Evolutionary conservation across 78 protist species (phyloP).

Genomic region (Planoprotostelium fungivorum): DNA sequence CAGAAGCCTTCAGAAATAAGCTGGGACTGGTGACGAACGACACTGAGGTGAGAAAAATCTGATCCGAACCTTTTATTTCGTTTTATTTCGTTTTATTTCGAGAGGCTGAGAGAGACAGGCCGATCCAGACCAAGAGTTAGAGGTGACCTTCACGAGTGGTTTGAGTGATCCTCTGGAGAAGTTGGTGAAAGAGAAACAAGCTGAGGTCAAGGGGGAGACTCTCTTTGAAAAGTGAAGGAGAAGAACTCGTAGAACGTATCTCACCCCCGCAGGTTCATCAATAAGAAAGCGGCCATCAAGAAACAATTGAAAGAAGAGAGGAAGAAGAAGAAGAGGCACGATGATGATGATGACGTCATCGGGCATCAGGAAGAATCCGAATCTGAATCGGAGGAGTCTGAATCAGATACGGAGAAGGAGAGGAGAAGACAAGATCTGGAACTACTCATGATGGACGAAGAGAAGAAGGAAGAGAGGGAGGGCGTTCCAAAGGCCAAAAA

Average conservation of each 20-base stretch:
- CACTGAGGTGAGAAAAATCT: not conserved
- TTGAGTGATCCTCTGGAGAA: not conserved
- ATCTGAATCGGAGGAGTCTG: constrained; percentile 6
- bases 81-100: too few species aligned
- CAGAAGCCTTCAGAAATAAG: not conserved
- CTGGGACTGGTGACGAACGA: not conserved
- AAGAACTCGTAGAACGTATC: too few species aligned
- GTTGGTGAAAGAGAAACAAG: not conserved
- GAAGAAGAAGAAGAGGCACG: constrained; percentile 1
- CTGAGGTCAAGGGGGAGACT: not conserved
- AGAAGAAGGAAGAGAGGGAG: too few species aligned
- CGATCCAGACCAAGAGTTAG: not conserved
- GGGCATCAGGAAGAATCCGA: not conserved
- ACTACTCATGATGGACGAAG: constrained; percentile 51
- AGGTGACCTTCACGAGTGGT: not conserved
- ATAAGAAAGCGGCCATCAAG: not conserved
- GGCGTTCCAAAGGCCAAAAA: too few species aligned
- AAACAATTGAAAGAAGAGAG: not conserved
- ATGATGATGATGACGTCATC: not conserved
- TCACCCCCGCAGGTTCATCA: not conserved
- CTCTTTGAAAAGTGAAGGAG: constrained; percentile 1
- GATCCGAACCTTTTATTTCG: too few species aligned
- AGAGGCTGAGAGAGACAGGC: not conserved
- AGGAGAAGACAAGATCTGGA: constrained; percentile 43
- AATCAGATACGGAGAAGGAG: constrained; percentile 16